A percentile compares a stretch with the other conserved stretches of the same genome.
Evolutionary conservation across 2,329 filamentous ascomycete species (phyloP).

Genomic region (Scorias spongiosa): DNA sequence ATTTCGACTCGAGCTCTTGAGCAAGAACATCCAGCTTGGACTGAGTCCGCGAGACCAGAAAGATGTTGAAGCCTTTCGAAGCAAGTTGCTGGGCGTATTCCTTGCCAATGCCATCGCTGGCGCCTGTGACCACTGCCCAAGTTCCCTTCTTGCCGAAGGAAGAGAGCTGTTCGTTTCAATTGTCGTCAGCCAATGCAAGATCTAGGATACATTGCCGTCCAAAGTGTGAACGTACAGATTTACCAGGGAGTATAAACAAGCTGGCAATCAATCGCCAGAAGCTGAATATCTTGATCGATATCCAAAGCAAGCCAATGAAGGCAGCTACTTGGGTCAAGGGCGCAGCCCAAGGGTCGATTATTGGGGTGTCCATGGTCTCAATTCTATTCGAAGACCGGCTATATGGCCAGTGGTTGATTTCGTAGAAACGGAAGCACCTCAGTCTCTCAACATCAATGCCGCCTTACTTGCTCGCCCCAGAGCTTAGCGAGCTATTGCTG

Average conservation of each 20-base stretch:
- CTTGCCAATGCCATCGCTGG: slow-evolving; percentile 91
- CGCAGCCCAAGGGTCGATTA: slow-evolving; percentile 15
- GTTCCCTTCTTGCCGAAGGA: slow-evolving; percentile 83
- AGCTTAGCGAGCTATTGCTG: too few species aligned
- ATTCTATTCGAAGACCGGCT: too few species aligned
- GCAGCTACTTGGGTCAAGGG: slow-evolving; percentile 20
- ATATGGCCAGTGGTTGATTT: too few species aligned
- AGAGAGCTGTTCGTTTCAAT: slow-evolving; percentile 45
- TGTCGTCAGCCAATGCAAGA: background rate
- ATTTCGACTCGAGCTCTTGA: slow-evolving; percentile 56
- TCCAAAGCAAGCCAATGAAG: slow-evolving; percentile 23
- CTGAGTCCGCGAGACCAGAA: slow-evolving; percentile 89
- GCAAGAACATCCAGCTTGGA: slow-evolving; percentile 74
- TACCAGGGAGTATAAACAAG: slow-evolving; percentile 34
- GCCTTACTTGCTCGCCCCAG: too few species aligned
- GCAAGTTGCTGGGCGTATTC: slow-evolving; percentile 88
- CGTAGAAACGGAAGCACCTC: too few species aligned
- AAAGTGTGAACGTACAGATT: slow-evolving; percentile 24
- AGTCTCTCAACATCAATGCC: too few species aligned
- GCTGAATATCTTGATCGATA: slow-evolving; percentile 27
- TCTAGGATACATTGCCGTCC: slow-evolving; percentile 4
- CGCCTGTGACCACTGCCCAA: slow-evolving; percentile 89
- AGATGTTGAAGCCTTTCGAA: slow-evolving; percentile 79
- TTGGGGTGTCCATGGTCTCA: too few species aligned
- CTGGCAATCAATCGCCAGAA: slow-evolving; percentile 32